Evolutionary conservation across 148 eudicot genomes (phyloP), one percentile per base, ranked within the genome.

Genomic region (Cornus florida): DNA sequence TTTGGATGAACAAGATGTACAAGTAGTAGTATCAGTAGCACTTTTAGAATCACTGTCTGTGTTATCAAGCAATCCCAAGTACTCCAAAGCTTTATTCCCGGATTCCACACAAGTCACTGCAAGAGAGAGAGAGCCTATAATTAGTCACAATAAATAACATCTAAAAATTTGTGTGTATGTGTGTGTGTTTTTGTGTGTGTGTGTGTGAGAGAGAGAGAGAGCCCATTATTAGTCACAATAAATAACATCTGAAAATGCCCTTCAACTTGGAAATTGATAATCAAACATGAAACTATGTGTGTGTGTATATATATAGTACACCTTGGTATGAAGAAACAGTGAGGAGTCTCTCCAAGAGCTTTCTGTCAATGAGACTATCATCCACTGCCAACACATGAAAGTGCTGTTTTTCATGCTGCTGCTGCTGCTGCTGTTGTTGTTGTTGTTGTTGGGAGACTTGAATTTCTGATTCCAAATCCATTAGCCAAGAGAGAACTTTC

Each of bases 351-450:
- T 88, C 91, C 77, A 90, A 76, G 81, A 90, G 85, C 73, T 88
- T 90, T 72, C 93, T 85, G 62, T 90, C 93, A 80, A 80, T 83
- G 10, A 71, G 68, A 67, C 91, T 90, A 39, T 90, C 93, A 83
- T 90, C 93, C 11, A 90, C 93, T 10, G 89, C 93, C 75, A 90
- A 78, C 3, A 90, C 91, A 90, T 90, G 93, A 67, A 88, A 84
- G 69, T 70, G 79, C 66, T 81, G 80, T 11, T 70, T 67, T 50
- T 86, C 24, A 72, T 74, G 81, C 59, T 81, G n/a, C n/a, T n/a
- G n/a, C n/a, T n/a, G n/a, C n/a, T n/a, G n/a, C n/a, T n/a, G n/a
- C n/a, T n/a, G n/a, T n/a, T n/a, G 80, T 16, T 70, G 72, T 50
- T 86, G 38, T 72, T 76, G 66, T 77, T 53, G 65, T 4, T 73